Conservation (phyloP, 2,329 filamentous ascomycete genomes). For the Helicocarpus griseus region DNA sequence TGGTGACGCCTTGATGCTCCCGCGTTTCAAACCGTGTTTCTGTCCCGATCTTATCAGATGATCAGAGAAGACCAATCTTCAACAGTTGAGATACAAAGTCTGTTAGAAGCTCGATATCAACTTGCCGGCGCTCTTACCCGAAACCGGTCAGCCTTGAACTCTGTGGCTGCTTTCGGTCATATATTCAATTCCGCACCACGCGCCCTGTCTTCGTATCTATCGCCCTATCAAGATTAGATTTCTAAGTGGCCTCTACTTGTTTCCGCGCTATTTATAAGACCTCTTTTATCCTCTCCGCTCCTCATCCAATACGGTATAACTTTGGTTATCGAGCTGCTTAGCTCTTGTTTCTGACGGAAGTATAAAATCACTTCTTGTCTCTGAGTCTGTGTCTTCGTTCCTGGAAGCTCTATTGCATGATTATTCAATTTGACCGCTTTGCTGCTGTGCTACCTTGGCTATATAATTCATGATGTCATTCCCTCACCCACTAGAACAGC, state of each 20-base stretch:
- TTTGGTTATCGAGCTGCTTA: too few species aligned
- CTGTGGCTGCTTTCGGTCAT: not conserved
- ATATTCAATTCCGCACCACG: not conserved
- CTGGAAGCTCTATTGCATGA: too few species aligned
- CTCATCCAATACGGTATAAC: too few species aligned
- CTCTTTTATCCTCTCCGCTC: too few species aligned
- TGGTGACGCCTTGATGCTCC: not conserved
- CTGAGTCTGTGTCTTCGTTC: too few species aligned
- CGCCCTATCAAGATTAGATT: not conserved
- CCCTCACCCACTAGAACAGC: slow-evolving; percentile 46
- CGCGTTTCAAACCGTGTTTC: not conserved
- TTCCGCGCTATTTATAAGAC: not conserved
- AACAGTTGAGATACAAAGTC: not conserved
- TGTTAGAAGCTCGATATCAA: not conserved
- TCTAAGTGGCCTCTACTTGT: not conserved
- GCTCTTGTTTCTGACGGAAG: too few species aligned
- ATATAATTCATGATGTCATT: slow-evolving; percentile 5
- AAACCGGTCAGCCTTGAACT: not conserved
- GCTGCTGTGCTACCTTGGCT: not conserved
- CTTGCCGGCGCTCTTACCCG: not conserved
- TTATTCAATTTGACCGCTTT: not conserved
- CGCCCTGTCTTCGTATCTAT: not conserved
- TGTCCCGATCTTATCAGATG: not conserved
- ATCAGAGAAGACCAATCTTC: not conserved
- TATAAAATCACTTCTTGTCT: too few species aligned